These are phyloP conservation scores for Piper betle DNA, from an alignment of 164 flowering plant genomes.

Conservation along the genomic window DNA sequence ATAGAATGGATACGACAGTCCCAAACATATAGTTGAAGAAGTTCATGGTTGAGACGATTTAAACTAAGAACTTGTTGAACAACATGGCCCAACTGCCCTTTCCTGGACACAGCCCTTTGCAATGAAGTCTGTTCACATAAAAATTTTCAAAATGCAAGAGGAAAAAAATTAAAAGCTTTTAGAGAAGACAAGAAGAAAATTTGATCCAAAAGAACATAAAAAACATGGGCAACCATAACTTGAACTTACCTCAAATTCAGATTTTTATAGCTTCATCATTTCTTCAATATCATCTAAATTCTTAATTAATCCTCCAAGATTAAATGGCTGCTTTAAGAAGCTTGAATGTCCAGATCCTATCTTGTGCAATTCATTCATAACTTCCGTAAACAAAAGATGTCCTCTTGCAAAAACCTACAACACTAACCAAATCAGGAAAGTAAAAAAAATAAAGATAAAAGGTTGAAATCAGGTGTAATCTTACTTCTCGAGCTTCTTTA, in stretches of 20 bases:
- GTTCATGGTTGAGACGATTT: slow-evolving; percentile 54
- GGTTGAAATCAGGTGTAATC: slow-evolving; percentile 8
- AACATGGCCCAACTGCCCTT: slow-evolving; percentile 20
- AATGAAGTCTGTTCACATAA: slow-evolving; percentile 25
- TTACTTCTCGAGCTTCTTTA: slow-evolving; percentile 51
- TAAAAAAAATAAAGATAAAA: not conserved
- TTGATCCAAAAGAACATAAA: not conserved
- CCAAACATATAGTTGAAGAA: slow-evolving; percentile 71
- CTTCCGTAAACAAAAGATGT: slow-evolving; percentile 41
- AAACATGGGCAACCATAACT: not conserved
- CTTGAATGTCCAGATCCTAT: slow-evolving; percentile 28
- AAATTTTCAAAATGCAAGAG: not conserved
- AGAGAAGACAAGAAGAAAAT: not conserved
- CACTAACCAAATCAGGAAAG: not conserved
- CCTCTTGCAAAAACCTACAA: slow-evolving; percentile 57
- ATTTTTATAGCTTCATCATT: slow-evolving; percentile 49
- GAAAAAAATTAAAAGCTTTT: not conserved
- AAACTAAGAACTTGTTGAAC: slow-evolving; percentile 38
- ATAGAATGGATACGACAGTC: slow-evolving; percentile 52
- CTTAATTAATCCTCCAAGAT: slow-evolving; percentile 23
- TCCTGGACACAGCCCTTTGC: slow-evolving; percentile 20
- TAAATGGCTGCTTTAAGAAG: slow-evolving; percentile 10
- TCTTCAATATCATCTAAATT: slow-evolving; percentile 45
- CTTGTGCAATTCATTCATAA: slow-evolving; percentile 33
- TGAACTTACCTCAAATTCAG: slow-evolving; percentile 66